A percentile compares a stretch with the other conserved stretches of the same genome.
Evolutionary conservation across 2,329 filamentous ascomycete genomes (phyloP).

Genomic region (Cytospora piceicola): DNA sequence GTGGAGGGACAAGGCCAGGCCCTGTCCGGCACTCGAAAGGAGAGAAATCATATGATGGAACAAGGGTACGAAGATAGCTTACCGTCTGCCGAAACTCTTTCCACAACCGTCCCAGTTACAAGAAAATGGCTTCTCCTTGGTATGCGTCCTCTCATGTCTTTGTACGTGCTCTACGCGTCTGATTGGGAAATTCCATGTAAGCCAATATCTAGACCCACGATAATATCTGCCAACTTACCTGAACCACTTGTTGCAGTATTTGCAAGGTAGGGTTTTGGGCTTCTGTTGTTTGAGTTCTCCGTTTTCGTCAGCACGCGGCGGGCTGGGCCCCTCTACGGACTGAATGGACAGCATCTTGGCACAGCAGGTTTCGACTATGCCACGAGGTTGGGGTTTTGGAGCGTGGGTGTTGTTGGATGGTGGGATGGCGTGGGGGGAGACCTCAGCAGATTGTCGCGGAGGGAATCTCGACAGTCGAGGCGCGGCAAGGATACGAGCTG

Average conservation of each 20-base stretch:
- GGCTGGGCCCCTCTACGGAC: slow-evolving; percentile 53
- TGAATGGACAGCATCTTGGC: slow-evolving; percentile 55
- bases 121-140: slow-evolving; percentile 67
- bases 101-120: slow-evolving; percentile 64
- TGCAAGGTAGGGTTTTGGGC: slow-evolving; percentile 65
- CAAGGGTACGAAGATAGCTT: slow-evolving; percentile 41
- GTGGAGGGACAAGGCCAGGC: slow-evolving; percentile 15
- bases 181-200: slow-evolving; percentile 46
- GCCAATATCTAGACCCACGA: slow-evolving; percentile 41
- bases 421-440: slow-evolving; percentile 10
- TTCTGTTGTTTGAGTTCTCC: slow-evolving; percentile 60
- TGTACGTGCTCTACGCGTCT: slow-evolving; percentile 68
- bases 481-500: slow-evolving; percentile 16
- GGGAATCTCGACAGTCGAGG: slow-evolving; percentile 12
- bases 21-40: slow-evolving; percentile 4
- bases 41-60: slow-evolving; percentile 5
- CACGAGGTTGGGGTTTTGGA: slow-evolving; percentile 15
- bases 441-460: slow-evolving; percentile 13
- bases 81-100: slow-evolving; percentile 66
- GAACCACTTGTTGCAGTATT: slow-evolving; percentile 66
- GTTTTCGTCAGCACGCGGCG: slow-evolving; percentile 48
- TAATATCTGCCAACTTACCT: slow-evolving; percentile 49
- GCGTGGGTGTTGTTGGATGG: slow-evolving; percentile 19
- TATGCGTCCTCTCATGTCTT: slow-evolving; percentile 66
- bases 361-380: slow-evolving; percentile 13